Evolutionary conservation across 139 green algal genomes (phyloP).

Genomic region (Coccomyxa sp.): DNA sequence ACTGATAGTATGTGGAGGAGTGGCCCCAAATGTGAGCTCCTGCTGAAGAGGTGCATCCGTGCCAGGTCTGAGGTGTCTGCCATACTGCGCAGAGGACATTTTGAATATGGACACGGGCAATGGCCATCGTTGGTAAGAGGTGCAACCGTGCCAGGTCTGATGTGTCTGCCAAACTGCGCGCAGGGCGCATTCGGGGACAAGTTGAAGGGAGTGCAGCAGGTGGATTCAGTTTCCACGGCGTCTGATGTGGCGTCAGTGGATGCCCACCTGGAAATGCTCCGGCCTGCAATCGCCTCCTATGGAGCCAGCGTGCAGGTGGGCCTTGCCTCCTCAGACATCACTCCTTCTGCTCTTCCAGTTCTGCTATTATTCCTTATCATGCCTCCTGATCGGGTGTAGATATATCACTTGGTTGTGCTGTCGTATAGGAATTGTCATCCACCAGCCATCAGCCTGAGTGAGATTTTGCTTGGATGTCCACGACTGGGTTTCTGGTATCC

Average conservation of each 20-base stretch:
- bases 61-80: no score
- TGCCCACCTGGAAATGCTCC: conserved; percentile 76
- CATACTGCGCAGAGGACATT: no score
- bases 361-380: not conserved
- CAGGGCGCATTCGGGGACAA: conserved; percentile 42
- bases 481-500: no score
- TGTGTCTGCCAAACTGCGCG: not conserved
- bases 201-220: conserved; percentile 45
- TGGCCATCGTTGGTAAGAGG: no score
- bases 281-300: conserved; percentile 68
- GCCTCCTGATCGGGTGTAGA: not conserved
- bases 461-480: not conserved
- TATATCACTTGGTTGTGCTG: not conserved
- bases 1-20: no score
- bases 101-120: no score
- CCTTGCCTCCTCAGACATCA: not conserved
- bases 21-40: no score
- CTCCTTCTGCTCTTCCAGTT: not conserved
- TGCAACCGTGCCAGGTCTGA: no score
- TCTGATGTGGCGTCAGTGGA: conserved; percentile 61
- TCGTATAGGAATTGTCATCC: no score
- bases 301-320: conserved; percentile 75
- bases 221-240: conserved; percentile 30
- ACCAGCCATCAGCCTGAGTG: not conserved
- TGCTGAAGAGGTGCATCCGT: no score